Percentiles rank a stretch among this genome's conserved stretches.
Conservation (phyloP, 1,284 basidiomycete genomes). For the Fistulina hepatica region DNA sequence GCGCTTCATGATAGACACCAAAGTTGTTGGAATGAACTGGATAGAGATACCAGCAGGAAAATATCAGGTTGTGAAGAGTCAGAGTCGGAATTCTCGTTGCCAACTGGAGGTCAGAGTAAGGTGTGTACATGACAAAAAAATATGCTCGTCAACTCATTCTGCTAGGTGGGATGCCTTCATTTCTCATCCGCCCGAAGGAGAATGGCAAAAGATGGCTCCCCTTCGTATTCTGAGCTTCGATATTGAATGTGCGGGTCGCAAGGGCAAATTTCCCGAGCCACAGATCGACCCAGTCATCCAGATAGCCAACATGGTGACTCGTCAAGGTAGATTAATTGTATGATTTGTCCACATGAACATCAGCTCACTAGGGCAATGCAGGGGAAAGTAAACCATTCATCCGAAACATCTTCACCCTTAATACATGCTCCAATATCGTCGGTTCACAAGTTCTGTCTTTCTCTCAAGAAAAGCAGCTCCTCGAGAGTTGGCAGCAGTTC, state of each 20-base stretch:
- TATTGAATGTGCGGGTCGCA: slow-evolving; percentile 94
- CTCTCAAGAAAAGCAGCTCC: slow-evolving; percentile 61
- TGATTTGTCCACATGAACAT: neutral
- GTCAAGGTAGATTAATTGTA: slow-evolving; percentile 74
- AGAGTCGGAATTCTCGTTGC: slow-evolving; percentile 65
- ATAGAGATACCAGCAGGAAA: slow-evolving; percentile 78
- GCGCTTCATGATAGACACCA: slow-evolving; percentile 94
- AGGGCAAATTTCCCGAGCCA: slow-evolving; percentile 91
- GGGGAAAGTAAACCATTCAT: slow-evolving; percentile 88
- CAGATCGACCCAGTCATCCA: slow-evolving; percentile 88
- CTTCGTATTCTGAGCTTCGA: slow-evolving; percentile 90
- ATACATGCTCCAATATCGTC: slow-evolving; percentile 86
- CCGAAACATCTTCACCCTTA: slow-evolving; percentile 92
- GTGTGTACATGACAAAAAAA: slow-evolving; percentile 30
- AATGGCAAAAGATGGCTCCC: slow-evolving; percentile 85
- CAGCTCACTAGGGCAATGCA: slow-evolving; percentile 20
- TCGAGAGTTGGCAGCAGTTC: slow-evolving; percentile 78
- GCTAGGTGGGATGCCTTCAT: slow-evolving; percentile 71
- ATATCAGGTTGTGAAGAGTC: slow-evolving; percentile 51
- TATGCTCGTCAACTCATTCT: slow-evolving; percentile 6
- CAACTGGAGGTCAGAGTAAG: slow-evolving; percentile 76
- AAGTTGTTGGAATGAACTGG: slow-evolving; percentile 97
- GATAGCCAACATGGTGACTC: slow-evolving; percentile 95
- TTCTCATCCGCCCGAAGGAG: slow-evolving; percentile 81
- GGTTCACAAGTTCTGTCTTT: slow-evolving; percentile 90